A percentile compares a stretch with the other conserved stretches of the same genome.
Evolutionary conservation across 176 grass and related monocot species (phyloP).

Genomic region (Themeda triandra): DNA sequence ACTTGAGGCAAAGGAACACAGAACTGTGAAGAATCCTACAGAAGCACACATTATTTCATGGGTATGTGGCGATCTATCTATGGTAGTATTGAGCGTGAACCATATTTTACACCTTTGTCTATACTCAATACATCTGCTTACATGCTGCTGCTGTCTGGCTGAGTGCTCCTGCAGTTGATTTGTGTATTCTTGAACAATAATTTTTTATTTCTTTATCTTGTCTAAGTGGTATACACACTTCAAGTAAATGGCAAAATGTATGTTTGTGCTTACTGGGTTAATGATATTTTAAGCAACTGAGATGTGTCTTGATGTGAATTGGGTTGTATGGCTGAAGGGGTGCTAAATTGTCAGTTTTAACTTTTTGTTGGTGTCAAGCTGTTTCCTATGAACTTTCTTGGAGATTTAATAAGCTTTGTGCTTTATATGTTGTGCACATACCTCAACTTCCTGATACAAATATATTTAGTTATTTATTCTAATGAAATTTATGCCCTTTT

Average conservation of each 20-base stretch:
- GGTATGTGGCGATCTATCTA: slow-evolving; percentile 44
- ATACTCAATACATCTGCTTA: slow-evolving; percentile 5
- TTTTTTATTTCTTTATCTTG: neutral
- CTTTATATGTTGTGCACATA: neutral
- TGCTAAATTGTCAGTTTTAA: neutral
- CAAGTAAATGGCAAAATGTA: neutral
- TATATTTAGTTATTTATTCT: slow-evolving; percentile 2
- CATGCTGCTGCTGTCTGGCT: slow-evolving; percentile 1
- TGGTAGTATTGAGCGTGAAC: neutral
- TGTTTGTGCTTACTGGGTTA: slow-evolving; percentile 2
- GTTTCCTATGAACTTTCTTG: neutral
- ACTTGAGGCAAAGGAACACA: slow-evolving; percentile 69
- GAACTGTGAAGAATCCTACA: slow-evolving; percentile 67
- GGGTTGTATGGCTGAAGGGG: neutral
- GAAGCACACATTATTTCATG: slow-evolving; percentile 82
- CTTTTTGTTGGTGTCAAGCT: neutral
- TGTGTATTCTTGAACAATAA: neutral
- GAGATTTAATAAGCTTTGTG: neutral
- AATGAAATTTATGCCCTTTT: neutral
- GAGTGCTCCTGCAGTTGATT: neutral
- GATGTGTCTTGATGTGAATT: slow-evolving; percentile 5
- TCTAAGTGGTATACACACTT: neutral
- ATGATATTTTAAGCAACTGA: slow-evolving; percentile 1
- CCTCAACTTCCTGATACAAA: neutral
- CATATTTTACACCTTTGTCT: slow-evolving; percentile 17